These are phyloP conservation scores for Glaciozyma antarctica DNA, from an alignment of 768 basidiomycete genomes.

Conservation along the genomic window DNA sequence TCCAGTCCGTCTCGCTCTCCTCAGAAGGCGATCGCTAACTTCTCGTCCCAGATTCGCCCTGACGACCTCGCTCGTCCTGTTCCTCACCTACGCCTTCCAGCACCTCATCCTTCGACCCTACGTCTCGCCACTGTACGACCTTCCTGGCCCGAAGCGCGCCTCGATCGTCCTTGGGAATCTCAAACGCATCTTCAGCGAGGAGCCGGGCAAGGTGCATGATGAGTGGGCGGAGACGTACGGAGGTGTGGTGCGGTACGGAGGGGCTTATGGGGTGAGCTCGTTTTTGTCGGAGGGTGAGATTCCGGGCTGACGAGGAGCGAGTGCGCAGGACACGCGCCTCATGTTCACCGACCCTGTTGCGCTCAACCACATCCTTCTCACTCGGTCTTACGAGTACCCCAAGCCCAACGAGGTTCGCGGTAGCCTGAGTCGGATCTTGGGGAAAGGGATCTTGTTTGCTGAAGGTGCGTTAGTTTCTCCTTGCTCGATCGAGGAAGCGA, in stretches of 20 bases:
- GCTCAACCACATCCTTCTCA: conserved; percentile 25
- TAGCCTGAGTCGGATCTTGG: conserved; percentile 27
- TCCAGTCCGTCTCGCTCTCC: background rate
- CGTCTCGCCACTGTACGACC: conserved; percentile 1
- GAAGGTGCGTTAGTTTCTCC: conserved; percentile 18
- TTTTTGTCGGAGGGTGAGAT: background rate
- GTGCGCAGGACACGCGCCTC: conserved; percentile 14
- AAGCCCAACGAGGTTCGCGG: conserved; percentile 27
- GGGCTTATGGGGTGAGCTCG: conserved; percentile 50
- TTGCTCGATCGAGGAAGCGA: too few relatives aligned
- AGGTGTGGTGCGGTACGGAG: conserved; percentile 50
- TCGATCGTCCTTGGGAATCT: conserved; percentile 11
- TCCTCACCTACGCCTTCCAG: background rate
- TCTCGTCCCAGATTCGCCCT: background rate
- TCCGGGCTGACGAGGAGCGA: background rate
- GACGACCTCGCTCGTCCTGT: background rate
- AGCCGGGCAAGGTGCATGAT: conserved; percentile 49
- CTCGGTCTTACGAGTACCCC: conserved; percentile 24
- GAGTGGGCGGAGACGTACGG: conserved; percentile 52
- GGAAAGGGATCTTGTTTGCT: conserved; percentile 30
- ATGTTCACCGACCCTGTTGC: conserved; percentile 23
- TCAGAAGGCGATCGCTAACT: background rate
- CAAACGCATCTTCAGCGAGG: background rate
- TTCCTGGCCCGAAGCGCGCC: conserved; percentile 9
- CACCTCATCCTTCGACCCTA: conserved; percentile 6